A percentile compares a stretch with the other conserved stretches of the same genome.
Evolutionary conservation across 768 basidiomycete genomes (phyloP).

Genomic region (Boletus patriciae): DNA sequence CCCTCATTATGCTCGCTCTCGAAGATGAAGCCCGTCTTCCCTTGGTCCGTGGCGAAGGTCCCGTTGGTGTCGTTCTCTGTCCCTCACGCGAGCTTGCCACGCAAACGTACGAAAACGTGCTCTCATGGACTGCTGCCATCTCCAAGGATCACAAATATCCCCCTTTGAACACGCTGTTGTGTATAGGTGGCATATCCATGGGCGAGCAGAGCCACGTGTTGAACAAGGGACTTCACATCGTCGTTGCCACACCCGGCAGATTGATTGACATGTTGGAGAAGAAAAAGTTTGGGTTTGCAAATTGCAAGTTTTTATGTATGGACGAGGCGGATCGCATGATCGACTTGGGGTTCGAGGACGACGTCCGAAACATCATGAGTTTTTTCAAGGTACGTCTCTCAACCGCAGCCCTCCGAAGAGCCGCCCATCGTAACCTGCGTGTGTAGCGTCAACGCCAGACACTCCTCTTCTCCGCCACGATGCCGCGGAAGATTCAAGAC

Average conservation of each 20-base stretch:
- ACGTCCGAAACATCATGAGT: conserved; percentile 98
- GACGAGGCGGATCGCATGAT: conserved; percentile 99
- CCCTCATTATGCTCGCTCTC: conserved; percentile 92
- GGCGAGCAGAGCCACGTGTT: conserved; percentile 92
- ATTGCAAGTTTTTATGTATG: conserved; percentile 97
- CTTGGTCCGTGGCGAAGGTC: conserved; percentile 91
- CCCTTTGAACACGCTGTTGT: conserved; percentile 81
- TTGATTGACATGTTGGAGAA: conserved; percentile 99
- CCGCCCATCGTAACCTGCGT: not conserved
- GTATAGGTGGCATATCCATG: conserved; percentile 99
- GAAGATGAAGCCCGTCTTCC: conserved; percentile 93
- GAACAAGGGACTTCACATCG: conserved; percentile 89
- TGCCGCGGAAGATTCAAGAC: conserved; percentile 98
- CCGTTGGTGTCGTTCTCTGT: conserved; percentile 94
- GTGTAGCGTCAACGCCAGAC: conserved; percentile 92
- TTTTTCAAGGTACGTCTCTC: conserved; percentile 79
- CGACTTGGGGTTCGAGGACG: conserved; percentile 97
- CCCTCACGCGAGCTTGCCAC: conserved; percentile 96
- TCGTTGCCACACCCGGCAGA: conserved; percentile 95
- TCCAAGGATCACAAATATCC: conserved; percentile 83
- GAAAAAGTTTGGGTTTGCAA: conserved; percentile 86
- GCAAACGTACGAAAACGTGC: conserved; percentile 94
- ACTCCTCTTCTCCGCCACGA: conserved; percentile 95
- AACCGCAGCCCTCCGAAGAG: not conserved
- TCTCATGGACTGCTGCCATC: conserved; percentile 81